These are phyloP conservation scores for Garcia nutans DNA, from an alignment of 345 rosid genomes.

Conservation along the genomic window DNA sequence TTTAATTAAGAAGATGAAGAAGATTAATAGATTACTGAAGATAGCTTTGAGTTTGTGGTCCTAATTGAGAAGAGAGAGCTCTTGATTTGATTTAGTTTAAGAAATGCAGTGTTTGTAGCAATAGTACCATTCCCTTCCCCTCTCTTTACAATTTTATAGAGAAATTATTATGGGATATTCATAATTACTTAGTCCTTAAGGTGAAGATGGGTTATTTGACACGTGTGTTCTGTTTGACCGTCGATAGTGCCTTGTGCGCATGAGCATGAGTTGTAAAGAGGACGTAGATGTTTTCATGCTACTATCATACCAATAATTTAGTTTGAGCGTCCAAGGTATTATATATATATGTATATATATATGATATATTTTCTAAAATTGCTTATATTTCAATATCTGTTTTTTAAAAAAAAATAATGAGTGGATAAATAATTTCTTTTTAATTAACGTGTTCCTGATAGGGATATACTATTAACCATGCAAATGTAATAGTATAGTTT, in stretches of 20 bases:
- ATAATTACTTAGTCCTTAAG: constrained; percentile 48
- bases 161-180: not conserved
- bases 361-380: too few species aligned
- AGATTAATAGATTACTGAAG: not conserved
- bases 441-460: too few species aligned
- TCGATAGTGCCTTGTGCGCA: constrained; percentile 38
- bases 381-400: too few species aligned
- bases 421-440: too few species aligned
- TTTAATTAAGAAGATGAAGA: not conserved
- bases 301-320: not conserved
- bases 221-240: constrained; percentile 41
- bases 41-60: constrained; percentile 9
- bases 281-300: constrained; percentile 22
- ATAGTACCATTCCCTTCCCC: not conserved
- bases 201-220: constrained; percentile 42
- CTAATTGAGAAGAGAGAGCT: not conserved
- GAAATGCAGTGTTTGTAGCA: not conserved
- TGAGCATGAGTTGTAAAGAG: constrained; percentile 41
- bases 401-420: too few species aligned
- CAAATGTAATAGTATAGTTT: too few species aligned
- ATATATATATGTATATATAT: too few species aligned
- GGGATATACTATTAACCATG: too few species aligned
- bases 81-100: not conserved
- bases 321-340: not conserved
- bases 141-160: constrained; percentile 14